Percentiles rank a stretch among this genome's conserved stretches.
Conservation (phyloP, 2,329 filamentous ascomycete species). For the Sporothrix pallida region DNA sequence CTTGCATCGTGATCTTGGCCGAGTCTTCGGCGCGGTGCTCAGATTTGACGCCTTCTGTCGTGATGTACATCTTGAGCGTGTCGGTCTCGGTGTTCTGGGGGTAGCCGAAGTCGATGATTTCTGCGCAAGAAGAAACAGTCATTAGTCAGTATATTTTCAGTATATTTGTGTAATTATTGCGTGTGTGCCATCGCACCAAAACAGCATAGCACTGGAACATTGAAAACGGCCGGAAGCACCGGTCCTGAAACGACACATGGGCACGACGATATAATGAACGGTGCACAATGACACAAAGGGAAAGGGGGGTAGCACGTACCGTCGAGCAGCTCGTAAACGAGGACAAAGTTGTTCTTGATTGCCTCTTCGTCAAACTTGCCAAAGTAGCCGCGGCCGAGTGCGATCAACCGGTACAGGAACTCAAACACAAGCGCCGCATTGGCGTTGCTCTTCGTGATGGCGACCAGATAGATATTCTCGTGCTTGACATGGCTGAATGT, state of each 20-base stretch:
- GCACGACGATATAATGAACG: neutral
- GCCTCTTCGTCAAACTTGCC: slow-evolving; percentile 99
- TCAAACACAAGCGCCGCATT: slow-evolving; percentile 98
- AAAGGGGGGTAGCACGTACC: slow-evolving; percentile 56
- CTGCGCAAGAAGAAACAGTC: slow-evolving; percentile 52
- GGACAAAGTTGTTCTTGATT: slow-evolving; percentile 99
- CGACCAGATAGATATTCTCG: slow-evolving; percentile 98
- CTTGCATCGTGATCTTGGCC: slow-evolving; percentile 98
- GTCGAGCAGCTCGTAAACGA: slow-evolving; percentile 96
- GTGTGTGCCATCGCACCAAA: neutral
- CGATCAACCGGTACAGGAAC: slow-evolving; percentile 91
- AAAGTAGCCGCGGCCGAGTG: slow-evolving; percentile 93
- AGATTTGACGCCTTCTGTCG: slow-evolving; percentile 96
- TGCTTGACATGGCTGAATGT: slow-evolving; percentile 99
- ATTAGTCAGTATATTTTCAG: neutral
- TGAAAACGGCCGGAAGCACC: neutral
- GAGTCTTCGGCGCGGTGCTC: slow-evolving; percentile 87
- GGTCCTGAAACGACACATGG: neutral
- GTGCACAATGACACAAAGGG: neutral
- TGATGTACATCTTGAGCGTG: slow-evolving; percentile 99
- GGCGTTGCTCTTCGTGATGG: slow-evolving; percentile 98
- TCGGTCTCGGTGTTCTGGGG: slow-evolving; percentile 99
- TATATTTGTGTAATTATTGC: neutral
- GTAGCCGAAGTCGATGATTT: slow-evolving; percentile 98
- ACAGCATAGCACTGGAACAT: neutral